Conservation (phyloP, 139 green algal genomes). For the Spirogloea muscicola region DNA sequence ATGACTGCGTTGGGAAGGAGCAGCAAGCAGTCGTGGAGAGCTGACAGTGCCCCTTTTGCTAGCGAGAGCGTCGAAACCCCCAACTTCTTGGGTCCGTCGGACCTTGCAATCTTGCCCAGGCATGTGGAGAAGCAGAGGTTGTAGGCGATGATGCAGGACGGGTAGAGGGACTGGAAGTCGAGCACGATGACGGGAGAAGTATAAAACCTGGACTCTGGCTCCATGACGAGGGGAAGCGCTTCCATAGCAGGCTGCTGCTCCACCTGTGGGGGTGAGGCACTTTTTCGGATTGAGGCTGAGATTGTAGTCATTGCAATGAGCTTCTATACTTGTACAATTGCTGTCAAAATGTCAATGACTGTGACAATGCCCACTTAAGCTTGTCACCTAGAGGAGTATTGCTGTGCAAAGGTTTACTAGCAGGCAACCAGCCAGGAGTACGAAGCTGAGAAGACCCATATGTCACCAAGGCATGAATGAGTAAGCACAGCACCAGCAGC, state of each 20-base stretch:
- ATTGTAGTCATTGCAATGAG: neutral
- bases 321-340: neutral
- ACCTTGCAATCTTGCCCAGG: constrained; percentile 60
- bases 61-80: constrained; percentile 27
- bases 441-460: no score
- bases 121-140: constrained; percentile 96
- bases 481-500: no score
- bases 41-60: constrained; percentile 9
- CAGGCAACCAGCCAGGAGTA: no score
- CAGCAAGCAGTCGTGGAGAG: constrained; percentile 22
- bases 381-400: no score
- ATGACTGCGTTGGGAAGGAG: constrained; percentile 82
- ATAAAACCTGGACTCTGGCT: constrained; percentile 84
- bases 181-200: constrained; percentile 78
- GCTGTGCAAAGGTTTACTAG: no score
- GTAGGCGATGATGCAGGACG: constrained; percentile 94
- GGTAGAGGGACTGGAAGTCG: constrained; percentile 97
- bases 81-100: constrained; percentile 24
- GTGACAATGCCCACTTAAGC: no score
- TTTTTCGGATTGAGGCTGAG: constrained; percentile 45
- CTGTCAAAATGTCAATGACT: no score
- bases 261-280: constrained; percentile 57
- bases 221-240: constrained; percentile 90
- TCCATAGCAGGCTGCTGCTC: constrained; percentile 88
- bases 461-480: no score